Evolutionary conservation across 257 asterid genomes (phyloP).

Genomic region (Catharanthus roseus): DNA sequence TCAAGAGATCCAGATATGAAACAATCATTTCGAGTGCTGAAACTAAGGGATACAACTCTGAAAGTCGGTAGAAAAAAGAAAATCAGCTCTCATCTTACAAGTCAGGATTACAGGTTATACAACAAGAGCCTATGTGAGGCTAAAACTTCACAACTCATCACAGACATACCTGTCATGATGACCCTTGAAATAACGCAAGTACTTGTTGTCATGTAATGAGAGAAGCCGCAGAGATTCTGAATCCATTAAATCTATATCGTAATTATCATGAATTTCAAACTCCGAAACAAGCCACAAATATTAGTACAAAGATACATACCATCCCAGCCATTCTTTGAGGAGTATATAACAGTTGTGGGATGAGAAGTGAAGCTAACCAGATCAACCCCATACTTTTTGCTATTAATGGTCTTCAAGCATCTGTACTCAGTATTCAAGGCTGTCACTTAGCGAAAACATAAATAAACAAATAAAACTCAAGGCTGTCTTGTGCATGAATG

Average conservation of each 20-base stretch:
- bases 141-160: background rate
- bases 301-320: constrained; percentile 42
- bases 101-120: background rate
- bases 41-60: constrained; percentile 93
- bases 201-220: constrained; percentile 90
- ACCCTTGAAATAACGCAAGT: constrained; percentile 97
- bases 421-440: constrained; percentile 28
- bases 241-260: constrained; percentile 20
- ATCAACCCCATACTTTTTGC: constrained; percentile 95
- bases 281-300: constrained; percentile 1
- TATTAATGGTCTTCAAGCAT: constrained; percentile 92
- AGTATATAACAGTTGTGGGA: constrained; percentile 90
- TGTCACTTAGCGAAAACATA: background rate
- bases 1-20: constrained; percentile 93
- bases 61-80: constrained; percentile 20
- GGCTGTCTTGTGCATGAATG: too few species aligned
- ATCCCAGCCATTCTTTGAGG: constrained; percentile 99
- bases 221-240: constrained; percentile 98
- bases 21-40: constrained; percentile 75
- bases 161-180: constrained; percentile 86
- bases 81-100: background rate
- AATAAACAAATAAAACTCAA: too few species aligned
- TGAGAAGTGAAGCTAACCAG: constrained; percentile 96
- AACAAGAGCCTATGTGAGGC: background rate
- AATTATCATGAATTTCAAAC: constrained; percentile 18